Percentiles rank a stretch among this genome's conserved stretches.
phyloP scores from a whole-genome alignment of 805 yeast genomes.

The Yueomyces sinensis region DNA sequence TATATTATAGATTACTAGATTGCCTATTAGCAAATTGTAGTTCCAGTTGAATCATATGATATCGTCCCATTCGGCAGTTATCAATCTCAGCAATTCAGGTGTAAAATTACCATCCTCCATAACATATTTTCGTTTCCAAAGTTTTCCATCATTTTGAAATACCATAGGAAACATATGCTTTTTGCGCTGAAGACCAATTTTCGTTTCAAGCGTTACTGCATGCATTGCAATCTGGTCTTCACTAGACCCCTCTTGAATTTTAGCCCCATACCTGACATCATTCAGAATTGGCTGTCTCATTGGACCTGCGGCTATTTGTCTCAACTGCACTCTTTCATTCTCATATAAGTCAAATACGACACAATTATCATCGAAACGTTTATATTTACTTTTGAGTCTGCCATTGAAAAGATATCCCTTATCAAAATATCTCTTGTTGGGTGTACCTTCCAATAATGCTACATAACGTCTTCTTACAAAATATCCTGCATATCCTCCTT shows the following conservation, averaged over 20 bases:
- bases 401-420: conserved; percentile 4
- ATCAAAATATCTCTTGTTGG: background rate
- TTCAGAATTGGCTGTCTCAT: conserved; percentile 20
- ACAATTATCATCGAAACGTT: conserved; percentile 10
- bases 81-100: background rate
- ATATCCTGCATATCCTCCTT: conserved; percentile 27
- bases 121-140: conserved; percentile 4
- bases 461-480: conserved; percentile 25
- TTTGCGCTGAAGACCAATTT: conserved; percentile 19
- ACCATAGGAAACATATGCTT: conserved; percentile 18
- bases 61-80: conserved; percentile 1
- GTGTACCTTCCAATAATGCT: conserved; percentile 12
- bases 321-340: conserved; percentile 30
- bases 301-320: conserved; percentile 18
- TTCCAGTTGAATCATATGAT: background rate
- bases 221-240: conserved; percentile 26
- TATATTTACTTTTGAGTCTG: conserved; percentile 11
- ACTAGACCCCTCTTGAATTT: conserved; percentile 1
- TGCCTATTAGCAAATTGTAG: conserved; percentile 23
- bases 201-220: conserved; percentile 23
- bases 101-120: conserved; percentile 2
- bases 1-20: conserved; percentile 31
- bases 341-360: conserved; percentile 24
- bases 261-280: conserved; percentile 19
- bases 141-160: background rate